A percentile compares a stretch with the other conserved stretches of the same genome.
phyloP scores from a whole-genome alignment of 208 protist species.

The Wallacemonas rigidus region DNA sequence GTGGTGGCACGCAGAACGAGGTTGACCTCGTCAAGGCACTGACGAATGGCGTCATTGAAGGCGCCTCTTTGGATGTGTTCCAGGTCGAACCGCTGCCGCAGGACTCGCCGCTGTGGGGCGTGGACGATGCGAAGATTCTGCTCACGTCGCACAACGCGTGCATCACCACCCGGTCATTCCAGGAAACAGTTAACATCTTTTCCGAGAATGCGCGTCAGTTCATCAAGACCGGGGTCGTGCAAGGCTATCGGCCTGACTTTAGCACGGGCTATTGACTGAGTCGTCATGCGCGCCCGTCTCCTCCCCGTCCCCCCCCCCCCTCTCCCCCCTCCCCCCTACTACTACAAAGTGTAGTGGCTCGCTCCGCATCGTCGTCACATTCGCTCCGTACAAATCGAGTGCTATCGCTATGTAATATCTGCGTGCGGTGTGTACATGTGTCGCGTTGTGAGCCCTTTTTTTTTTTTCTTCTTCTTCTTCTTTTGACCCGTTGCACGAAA shows the following conservation, averaged over 20 bases:
- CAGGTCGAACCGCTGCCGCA: slow-evolving; percentile 63
- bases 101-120: slow-evolving; percentile 49
- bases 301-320: no score
- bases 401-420: no score
- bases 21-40: slow-evolving; percentile 52
- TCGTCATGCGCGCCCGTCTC: no score
- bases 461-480: neutral
- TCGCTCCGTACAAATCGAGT: no score
- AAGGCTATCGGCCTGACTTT: slow-evolving; percentile 34
- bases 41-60: slow-evolving; percentile 41
- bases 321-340: no score
- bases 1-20: slow-evolving; percentile 61
- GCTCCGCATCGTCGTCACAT: no score
- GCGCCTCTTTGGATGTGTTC: slow-evolving; percentile 80
- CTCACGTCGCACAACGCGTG: slow-evolving; percentile 70
- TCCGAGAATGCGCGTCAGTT: slow-evolving; percentile 30
- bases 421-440: neutral
- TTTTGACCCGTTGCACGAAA: neutral
- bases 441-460: neutral
- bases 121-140: slow-evolving; percentile 59
- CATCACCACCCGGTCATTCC: slow-evolving; percentile 38
- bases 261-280: slow-evolving; percentile 29
- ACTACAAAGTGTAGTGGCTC: no score
- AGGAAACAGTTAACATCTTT: slow-evolving; percentile 33
- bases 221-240: slow-evolving; percentile 31